A percentile compares a stretch with the other conserved stretches of the same genome.
Evolutionary conservation across 352 stramenopile species (phyloP).

Genomic region (Bremia lactucae): DNA sequence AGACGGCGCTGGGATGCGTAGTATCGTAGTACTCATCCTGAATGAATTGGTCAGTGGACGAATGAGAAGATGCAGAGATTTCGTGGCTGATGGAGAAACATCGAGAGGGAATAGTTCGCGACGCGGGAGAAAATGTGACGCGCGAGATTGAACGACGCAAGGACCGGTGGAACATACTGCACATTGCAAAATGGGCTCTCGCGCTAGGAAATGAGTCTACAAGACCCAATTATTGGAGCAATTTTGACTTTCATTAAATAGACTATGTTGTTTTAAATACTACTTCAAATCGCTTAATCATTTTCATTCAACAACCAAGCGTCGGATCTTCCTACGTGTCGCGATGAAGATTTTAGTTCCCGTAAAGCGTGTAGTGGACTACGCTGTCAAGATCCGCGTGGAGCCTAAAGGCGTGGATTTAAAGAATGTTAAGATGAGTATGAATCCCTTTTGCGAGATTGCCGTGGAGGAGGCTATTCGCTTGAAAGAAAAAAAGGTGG

Average conservation of each 20-base stretch:
- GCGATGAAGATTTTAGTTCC: slow-evolving; percentile 89
- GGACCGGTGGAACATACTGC: slow-evolving; percentile 15
- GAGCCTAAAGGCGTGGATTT: slow-evolving; percentile 91
- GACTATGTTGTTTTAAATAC: neutral
- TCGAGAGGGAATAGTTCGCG: slow-evolving; percentile 1
- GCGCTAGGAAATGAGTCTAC: no score
- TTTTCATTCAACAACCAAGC: slow-evolving; percentile 5
- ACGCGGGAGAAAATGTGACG: neutral
- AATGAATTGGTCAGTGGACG: slow-evolving; percentile 10
- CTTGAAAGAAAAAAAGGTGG: slow-evolving; percentile 96
- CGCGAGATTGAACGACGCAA: slow-evolving; percentile 12
- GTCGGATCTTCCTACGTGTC: neutral
- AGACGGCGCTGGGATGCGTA: slow-evolving; percentile 33
- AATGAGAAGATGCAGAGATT: slow-evolving; percentile 1
- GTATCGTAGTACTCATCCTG: slow-evolving; percentile 57
- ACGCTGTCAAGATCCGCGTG: slow-evolving; percentile 97
- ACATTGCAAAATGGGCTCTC: no score
- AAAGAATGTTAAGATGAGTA: slow-evolving; percentile 99
- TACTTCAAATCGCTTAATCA: neutral
- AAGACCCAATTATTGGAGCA: no score
- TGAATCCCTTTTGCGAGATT: slow-evolving; percentile 99
- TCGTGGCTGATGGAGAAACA: slow-evolving; percentile 10
- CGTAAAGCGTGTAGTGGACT: slow-evolving; percentile 96
- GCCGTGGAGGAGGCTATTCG: slow-evolving; percentile 96
- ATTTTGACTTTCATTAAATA: no score